phyloP scores from a whole-genome alignment of 2,329 filamentous ascomycete genomes.

The Colletotrichum godetiae region DNA sequence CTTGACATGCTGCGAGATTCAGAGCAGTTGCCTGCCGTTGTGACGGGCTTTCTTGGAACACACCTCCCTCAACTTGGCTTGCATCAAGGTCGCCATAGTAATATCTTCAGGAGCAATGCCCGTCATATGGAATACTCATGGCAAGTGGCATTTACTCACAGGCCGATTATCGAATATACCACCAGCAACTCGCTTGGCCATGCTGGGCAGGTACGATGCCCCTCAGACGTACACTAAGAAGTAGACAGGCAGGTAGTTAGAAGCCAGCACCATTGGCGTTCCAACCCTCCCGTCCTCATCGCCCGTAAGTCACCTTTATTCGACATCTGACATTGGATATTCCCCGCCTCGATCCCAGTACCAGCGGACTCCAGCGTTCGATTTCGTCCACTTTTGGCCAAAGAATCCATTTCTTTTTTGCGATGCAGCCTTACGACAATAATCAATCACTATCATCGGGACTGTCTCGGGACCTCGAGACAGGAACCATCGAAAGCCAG shows the following conservation, averaged over 20 bases:
- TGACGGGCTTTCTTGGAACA: not conserved
- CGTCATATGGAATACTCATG: not conserved
- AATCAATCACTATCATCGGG: slow-evolving; percentile 37
- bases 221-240: not conserved
- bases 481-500: slow-evolving; percentile 21
- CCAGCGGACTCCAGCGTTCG: not conserved
- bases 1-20: not conserved
- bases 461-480: slow-evolving; percentile 40
- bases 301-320: not conserved
- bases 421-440: slow-evolving; percentile 46
- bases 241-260: not conserved
- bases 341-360: not conserved
- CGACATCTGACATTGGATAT: not conserved
- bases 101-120: not conserved
- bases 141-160: not conserved
- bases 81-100: not conserved
- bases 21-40: not conserved
- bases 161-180: not conserved
- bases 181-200: not conserved
- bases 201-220: not conserved
- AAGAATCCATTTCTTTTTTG: slow-evolving; percentile 25
- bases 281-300: not conserved
- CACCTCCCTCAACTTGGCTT: no score
- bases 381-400: not conserved
- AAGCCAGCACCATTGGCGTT: not conserved